Percentiles rank a stretch among this genome's conserved stretches.
Conservation (phyloP, 2,329 filamentous ascomycete species). For the Phoma sp. region DNA sequence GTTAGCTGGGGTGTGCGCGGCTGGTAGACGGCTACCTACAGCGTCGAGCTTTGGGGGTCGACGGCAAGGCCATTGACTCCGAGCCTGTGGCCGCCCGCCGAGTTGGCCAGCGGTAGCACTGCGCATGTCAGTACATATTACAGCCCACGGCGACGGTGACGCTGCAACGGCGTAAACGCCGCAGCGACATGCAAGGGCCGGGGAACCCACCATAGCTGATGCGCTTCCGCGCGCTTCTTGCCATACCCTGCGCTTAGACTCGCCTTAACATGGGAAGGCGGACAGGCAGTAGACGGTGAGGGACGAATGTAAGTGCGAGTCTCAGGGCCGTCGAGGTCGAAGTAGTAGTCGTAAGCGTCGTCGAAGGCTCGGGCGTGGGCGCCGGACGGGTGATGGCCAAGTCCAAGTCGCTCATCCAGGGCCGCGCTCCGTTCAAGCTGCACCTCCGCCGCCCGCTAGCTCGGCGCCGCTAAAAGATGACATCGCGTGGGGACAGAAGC, state of each 20-base stretch:
- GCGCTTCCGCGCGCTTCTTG: conserved; percentile 59
- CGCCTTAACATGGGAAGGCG: conserved; percentile 27
- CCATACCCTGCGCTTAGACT: conserved; percentile 48
- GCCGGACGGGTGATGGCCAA: conserved; percentile 8
- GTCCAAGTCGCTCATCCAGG: neutral
- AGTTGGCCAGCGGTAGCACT: conserved; percentile 76
- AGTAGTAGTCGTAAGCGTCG: neutral
- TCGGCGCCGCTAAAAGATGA: conserved; percentile 10
- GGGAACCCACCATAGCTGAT: conserved; percentile 58
- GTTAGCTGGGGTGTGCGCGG: conserved; percentile 8
- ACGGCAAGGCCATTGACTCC: conserved; percentile 95
- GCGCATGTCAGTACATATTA: conserved; percentile 15
- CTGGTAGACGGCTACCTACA: conserved; percentile 61
- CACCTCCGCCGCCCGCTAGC: conserved; percentile 13
- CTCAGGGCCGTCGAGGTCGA: neutral
- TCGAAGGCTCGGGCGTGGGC: neutral
- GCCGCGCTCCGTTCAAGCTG: conserved; percentile 1
- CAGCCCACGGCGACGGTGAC: neutral
- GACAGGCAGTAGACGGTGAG: neutral
- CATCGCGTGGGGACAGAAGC: conserved; percentile 10
- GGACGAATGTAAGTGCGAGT: neutral
- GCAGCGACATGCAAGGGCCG: conserved; percentile 3
- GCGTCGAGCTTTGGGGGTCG: conserved; percentile 79
- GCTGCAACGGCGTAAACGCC: neutral
- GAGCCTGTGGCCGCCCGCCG: conserved; percentile 83